These are phyloP conservation scores for Pinus taeda DNA, from an alignment of 75 land plant genomes.

Conservation along the genomic window DNA sequence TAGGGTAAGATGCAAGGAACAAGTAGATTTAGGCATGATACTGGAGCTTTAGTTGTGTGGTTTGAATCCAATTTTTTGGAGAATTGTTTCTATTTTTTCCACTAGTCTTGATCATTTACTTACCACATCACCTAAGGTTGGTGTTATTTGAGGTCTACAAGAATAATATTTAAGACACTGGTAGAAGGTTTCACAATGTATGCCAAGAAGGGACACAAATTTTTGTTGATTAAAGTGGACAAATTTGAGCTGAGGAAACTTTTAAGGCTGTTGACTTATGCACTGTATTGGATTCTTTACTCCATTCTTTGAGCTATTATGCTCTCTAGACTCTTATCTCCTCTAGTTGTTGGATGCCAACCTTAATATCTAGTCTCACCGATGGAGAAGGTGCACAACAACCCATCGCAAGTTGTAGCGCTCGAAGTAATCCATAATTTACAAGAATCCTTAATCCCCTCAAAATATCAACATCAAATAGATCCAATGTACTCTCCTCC, in stretches of 20 bases:
- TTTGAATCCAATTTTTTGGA: background rate
- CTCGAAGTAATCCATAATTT: too few relatives aligned
- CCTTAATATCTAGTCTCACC: too few relatives aligned
- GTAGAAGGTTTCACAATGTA: slow-evolving; percentile 58
- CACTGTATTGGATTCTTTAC: slow-evolving; percentile 88
- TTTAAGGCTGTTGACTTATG: slow-evolving; percentile 85
- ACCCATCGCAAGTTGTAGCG: too few relatives aligned
- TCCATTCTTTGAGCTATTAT: slow-evolving; percentile 79
- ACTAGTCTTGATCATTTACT: background rate
- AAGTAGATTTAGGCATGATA: slow-evolving; percentile 77
- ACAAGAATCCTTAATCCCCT: too few relatives aligned
- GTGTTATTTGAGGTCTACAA: slow-evolving; percentile 80
- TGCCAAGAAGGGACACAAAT: slow-evolving; percentile 92
- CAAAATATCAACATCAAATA: too few relatives aligned
- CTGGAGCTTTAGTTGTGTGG: background rate
- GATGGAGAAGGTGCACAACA: too few relatives aligned
- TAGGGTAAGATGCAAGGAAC: slow-evolving; percentile 81
- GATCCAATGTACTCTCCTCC: too few relatives aligned
- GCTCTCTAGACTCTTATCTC: slow-evolving; percentile 57
- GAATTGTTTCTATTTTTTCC: background rate
- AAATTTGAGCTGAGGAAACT: slow-evolving; percentile 78
- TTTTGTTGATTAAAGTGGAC: slow-evolving; percentile 80
- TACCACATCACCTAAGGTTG: slow-evolving; percentile 86
- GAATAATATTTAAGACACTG: slow-evolving; percentile 63
- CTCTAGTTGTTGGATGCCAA: too few relatives aligned